These are phyloP conservation scores for Naganishia vaughanmartiniae DNA, from an alignment of 768 basidiomycete genomes.

Conservation along the genomic window DNA sequence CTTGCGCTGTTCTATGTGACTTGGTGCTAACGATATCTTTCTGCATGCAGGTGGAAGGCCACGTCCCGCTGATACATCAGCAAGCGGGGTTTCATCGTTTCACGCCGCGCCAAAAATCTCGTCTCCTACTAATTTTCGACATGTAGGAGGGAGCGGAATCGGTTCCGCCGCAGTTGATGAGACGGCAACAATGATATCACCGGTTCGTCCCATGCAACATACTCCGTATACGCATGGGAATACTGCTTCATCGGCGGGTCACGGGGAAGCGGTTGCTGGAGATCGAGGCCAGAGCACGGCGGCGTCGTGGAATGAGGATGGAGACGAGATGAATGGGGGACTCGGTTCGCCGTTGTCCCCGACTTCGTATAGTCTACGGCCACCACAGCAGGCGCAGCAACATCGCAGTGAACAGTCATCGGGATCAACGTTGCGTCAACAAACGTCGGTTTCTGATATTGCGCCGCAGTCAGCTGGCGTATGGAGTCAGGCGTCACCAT, in stretches of 20 bases:
- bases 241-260: background rate
- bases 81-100: background rate
- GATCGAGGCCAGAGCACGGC: background rate
- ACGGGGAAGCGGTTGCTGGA: background rate
- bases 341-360: constrained; percentile 3
- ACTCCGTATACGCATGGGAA: background rate
- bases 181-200: background rate
- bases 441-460: background rate
- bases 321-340: too few relatives aligned
- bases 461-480: background rate
- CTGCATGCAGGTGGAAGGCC: too few relatives aligned
- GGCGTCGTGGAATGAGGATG: background rate
- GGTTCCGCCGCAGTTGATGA: background rate
- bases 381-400: background rate
- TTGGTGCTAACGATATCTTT: too few relatives aligned
- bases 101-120: background rate
- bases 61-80: background rate
- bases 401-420: background rate
- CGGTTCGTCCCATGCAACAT: background rate
- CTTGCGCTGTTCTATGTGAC: too few relatives aligned
- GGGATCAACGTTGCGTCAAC: background rate
- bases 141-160: constrained; percentile 9
- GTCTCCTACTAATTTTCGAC: constrained; percentile 11
- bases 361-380: background rate
- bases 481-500: background rate